Evolutionary conservation across 768 basidiomycete species (phyloP), one percentile per base, ranked within the genome.

Genomic region (Leucocoprinus leucothites): DNA sequence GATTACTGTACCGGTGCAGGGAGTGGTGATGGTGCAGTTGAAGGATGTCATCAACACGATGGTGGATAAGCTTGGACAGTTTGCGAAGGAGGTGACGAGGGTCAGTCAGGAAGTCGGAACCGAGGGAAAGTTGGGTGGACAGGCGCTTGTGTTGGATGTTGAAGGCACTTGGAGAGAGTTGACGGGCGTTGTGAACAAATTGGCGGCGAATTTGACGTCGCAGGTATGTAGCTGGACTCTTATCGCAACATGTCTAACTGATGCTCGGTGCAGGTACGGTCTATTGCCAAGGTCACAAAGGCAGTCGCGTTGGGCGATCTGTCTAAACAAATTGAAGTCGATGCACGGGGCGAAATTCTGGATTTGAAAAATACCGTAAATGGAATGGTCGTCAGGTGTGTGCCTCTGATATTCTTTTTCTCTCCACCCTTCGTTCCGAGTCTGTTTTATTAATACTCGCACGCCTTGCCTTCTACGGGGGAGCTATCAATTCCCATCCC

Each of bases 241-340:
- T 56, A 48, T 16, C n/a, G 38, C n/a, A 43, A 18, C 26, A 50
- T 38, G 9, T 21, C 38, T 35, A 31, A 45, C 25, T 45, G 0
- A 52, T 8, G 18, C n/a, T 34, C 3, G 19, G 2, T 13, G 11
- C 31, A 72, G 73, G 91, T 93, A 59, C 84, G 95, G 53, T 90
- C 89, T 47, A 94, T 94, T 56, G 91, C 93, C 5, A 83, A 85
- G 58, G 95, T 98, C 58, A 97, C 95, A 18, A 94, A 91, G 71
- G 95, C 94, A 3, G 94, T 97, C 66, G 94, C 94, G 0, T 73
- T 88, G 48, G 94, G 94, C 21, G 94, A 98, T 70, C 72, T 94
- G 62, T 86, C 83, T 48, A 91, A 91, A 68, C 91, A 90, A 67
- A 95, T 98, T 63, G 91, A 93, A 56, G 94, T 96, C 62, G 91